Conservation (phyloP, 306 rosid genomes). For the Gillenia trifoliata region DNA sequence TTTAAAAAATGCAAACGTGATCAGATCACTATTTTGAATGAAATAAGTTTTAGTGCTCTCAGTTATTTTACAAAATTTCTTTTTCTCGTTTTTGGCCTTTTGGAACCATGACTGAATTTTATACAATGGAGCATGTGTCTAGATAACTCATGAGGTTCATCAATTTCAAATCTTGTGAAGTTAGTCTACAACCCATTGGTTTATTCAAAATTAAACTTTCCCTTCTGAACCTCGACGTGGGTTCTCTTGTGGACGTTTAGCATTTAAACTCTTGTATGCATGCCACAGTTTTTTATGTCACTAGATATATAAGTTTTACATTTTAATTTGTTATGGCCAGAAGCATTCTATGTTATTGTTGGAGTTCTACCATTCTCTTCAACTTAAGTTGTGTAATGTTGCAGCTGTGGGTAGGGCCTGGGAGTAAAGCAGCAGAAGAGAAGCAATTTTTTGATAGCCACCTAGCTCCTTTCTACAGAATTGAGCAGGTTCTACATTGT, state of each 20-base stretch:
- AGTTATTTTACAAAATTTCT: not conserved
- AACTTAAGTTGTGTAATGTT: conserved; percentile 30
- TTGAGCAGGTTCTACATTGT: conserved; percentile 73
- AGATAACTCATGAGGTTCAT: not conserved
- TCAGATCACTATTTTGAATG: not conserved
- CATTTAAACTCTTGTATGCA: not conserved
- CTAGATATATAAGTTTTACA: not conserved
- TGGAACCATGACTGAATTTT: not conserved
- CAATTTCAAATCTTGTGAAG: not conserved
- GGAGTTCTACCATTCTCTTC: conserved; percentile 2
- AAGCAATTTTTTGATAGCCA: conserved; percentile 80
- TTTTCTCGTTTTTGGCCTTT: not conserved
- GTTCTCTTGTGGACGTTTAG: not conserved
- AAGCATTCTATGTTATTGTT: not conserved
- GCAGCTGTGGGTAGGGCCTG: conserved; percentile 99
- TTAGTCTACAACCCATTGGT: not conserved
- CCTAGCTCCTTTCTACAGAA: conserved; percentile 97
- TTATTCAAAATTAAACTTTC: not conserved
- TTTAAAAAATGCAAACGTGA: not conserved
- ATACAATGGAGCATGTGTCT: not conserved
- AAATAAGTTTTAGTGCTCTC: not conserved
- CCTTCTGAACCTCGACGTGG: not conserved
- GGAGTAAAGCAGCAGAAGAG: conserved; percentile 94
- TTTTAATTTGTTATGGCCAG: not conserved
- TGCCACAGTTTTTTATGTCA: not conserved